Evolutionary conservation across 2,329 filamentous ascomycete genomes (phyloP).

Genomic region (Corinectria fuckeliana): DNA sequence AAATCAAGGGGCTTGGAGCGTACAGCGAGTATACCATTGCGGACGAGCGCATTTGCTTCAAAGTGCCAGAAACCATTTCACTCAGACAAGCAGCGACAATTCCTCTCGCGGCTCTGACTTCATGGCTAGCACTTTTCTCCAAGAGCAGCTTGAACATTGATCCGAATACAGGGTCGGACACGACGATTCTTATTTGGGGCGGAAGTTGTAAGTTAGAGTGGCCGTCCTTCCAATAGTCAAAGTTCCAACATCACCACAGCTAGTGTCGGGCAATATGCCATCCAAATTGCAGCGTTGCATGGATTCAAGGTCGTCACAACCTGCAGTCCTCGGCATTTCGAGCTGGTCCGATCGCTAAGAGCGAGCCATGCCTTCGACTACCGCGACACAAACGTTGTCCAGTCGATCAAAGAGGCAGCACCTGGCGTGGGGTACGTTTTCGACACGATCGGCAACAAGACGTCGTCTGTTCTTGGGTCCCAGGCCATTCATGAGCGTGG

Average conservation of each 20-base stretch:
- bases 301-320: slow-evolving; percentile 46
- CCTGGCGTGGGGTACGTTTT: slow-evolving; percentile 47
- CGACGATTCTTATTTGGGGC: slow-evolving; percentile 49
- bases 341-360: slow-evolving; percentile 42
- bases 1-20: slow-evolving; percentile 43
- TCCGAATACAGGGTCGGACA: slow-evolving; percentile 6
- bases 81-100: slow-evolving; percentile 45
- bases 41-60: slow-evolving; percentile 49
- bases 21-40: slow-evolving; percentile 50
- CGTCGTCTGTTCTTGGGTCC: slow-evolving; percentile 44
- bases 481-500: slow-evolving; percentile 36
- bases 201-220: slow-evolving; percentile 47
- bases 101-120: slow-evolving; percentile 47
- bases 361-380: slow-evolving; percentile 50
- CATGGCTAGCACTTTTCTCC: slow-evolving; percentile 49
- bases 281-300: slow-evolving; percentile 44
- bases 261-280: slow-evolving; percentile 47
- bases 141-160: slow-evolving; percentile 45
- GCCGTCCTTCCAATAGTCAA: background rate
- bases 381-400: slow-evolving; percentile 43
- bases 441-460: slow-evolving; percentile 50
- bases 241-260: slow-evolving; percentile 31
- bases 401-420: slow-evolving; percentile 42
- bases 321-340: slow-evolving; percentile 42
- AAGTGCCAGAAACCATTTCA: slow-evolving; percentile 41